phyloP scores from a whole-genome alignment of 768 basidiomycete genomes.

The Hebeloma cylindrosporum region DNA sequence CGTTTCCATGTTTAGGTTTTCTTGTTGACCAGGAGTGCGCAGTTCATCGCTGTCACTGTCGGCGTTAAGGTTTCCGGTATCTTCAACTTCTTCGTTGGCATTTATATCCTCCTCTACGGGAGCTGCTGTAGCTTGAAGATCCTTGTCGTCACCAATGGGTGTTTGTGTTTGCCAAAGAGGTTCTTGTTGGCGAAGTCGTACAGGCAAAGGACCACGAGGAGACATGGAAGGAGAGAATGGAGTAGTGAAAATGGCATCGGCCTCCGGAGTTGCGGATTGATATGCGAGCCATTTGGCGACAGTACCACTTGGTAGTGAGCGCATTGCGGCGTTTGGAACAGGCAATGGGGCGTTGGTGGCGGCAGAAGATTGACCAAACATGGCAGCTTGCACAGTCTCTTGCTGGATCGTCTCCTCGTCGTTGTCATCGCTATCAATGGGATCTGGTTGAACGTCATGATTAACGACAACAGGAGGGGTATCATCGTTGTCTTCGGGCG shows the following conservation, averaged over 20 bases:
- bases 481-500: conserved; percentile 23
- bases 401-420: neutral
- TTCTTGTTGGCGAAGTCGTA: conserved; percentile 20
- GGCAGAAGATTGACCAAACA: neutral
- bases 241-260: conserved; percentile 20
- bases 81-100: neutral
- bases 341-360: conserved; percentile 18
- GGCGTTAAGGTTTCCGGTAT: neutral
- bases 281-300: conserved; percentile 18
- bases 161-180: conserved; percentile 17
- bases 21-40: conserved; percentile 16
- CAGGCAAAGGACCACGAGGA: conserved; percentile 16
- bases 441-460: neutral
- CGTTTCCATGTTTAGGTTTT: conserved; percentile 10
- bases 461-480: conserved; percentile 11
- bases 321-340: conserved; percentile 22
- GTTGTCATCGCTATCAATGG: neutral
- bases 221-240: conserved; percentile 19
- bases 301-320: conserved; percentile 11
- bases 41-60: conserved; percentile 19
- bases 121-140: conserved; percentile 3
- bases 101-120: conserved; percentile 1
- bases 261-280: conserved; percentile 12
- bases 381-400: no score
- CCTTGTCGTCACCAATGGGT: conserved; percentile 12